Evolutionary conservation across 345 rosid genomes (phyloP), one percentile per base, ranked within the genome.

Genomic region (Eucalyptus sp.): DNA sequence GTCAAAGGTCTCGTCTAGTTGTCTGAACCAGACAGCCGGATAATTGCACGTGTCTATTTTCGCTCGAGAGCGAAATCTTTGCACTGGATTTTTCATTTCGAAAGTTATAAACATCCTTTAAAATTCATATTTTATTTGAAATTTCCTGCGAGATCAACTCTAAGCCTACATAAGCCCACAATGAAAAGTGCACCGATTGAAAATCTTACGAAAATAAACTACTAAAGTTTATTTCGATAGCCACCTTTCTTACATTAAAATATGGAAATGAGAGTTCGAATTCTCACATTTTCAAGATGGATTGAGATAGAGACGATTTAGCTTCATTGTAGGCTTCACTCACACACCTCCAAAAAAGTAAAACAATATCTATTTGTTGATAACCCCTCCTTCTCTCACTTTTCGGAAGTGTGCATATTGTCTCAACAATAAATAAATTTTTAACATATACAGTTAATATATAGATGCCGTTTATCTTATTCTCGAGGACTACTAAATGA

Each of bases 251-350:
- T 7, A 50, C 7, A 15, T 50, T 7, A 50, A 15, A 50, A 50
- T 0, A 50, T 1, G 0, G 52, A 15, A 3, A 0, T 50, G 18
- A 15, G 1, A 0, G 1, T 3, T 50, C 1, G 0, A 50, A 50
- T 50, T 1, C 2, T 0, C 0, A 50, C 7, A 0, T 50, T 50
- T 1, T 50, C 20, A 16, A 50, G 1, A 50, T 14, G 1, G 5
- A 1, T 2, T 50, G 17, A 2, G 0, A 0, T 50, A 0, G 15
- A 0, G 17, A 5, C 1, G 4, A 13, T 50, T 50, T 50, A 50
- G 16, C 51, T 50, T 50, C 16, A 50, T 50, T 14, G 0, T 14
- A 50, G 17, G 51, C 1, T 50, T 14, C 51, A 50, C 51, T 14
- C 17, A 0, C 7, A 50, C 51, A 50, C 3, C 0, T 14, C 0